Evolutionary conservation across 2,329 filamentous ascomycete genomes (phyloP), one percentile per base, ranked within the genome.

Genomic region (Epichloe baconii): DNA sequence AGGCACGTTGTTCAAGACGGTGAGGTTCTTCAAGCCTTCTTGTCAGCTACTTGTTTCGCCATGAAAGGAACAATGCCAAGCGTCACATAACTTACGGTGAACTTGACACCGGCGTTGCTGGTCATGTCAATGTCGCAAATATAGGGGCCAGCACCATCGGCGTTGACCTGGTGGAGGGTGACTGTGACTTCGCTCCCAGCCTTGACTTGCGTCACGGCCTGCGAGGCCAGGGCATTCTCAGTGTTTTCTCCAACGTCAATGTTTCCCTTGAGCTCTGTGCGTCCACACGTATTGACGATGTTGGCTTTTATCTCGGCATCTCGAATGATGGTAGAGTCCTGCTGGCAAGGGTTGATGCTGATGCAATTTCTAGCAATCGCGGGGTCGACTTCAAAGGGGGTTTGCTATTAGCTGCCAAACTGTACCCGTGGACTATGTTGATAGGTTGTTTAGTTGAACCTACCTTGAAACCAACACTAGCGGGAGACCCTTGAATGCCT

Each of bases 341-440:
- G 77, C 60, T 85, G 80, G 70, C 82, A 84, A 19, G 81, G 80
- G 62, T 73, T 79, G 67, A 82, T 80, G 51, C 69, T 68, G 15
- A 78, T 82, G 64, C 80, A 82, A 63, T 83, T 80, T 55, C 81
- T 74, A 31, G 81, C 77, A 57, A 81, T 71, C 52, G 65, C 65
- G 41, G 72, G 64, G 57, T 78, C 72, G 54, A 83, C 73, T 74
- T 42, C 1, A 11, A 37, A 47, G n/a, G 34, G 34, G 12, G 10
- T 10, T 10, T 31, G 3, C 3, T 26, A 19, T 43, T 43, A 43
- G 41, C 19, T 31, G 10, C 31, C 31, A 31, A 31, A 31, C 31
- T 31, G 11, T 31, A 10, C 31, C 31, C 31, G 31, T 11, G 31
- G 31, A 31, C 8, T 11, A 31, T 10, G 31, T 31, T 31, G 31